Percentiles rank a stretch among this genome's conserved stretches.
Evolutionary conservation across 495 filamentous ascomycete species (phyloP).

Genomic region (Darksidea phi): DNA sequence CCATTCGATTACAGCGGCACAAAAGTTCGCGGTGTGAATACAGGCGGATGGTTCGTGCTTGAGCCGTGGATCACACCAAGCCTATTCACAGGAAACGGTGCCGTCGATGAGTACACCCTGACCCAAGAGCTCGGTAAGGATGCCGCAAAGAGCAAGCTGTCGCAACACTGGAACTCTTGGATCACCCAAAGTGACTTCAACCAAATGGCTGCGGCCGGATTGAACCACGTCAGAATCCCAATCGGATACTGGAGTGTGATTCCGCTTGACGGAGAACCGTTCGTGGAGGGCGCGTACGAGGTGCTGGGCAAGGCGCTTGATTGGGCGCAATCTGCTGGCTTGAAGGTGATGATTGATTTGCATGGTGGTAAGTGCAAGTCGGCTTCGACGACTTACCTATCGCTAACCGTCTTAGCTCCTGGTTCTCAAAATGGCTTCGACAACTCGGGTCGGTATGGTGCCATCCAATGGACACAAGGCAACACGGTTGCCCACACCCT

Average conservation of each 20-base stretch:
- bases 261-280: conserved; percentile 61
- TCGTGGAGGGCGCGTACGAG: conserved; percentile 69
- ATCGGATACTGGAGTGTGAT: conserved; percentile 75
- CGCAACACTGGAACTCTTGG: conserved; percentile 51
- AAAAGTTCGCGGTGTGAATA: conserved; percentile 51
- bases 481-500: conserved; percentile 42
- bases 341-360: conserved; percentile 70
- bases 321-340: conserved; percentile 63
- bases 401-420: conserved; percentile 28
- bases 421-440: conserved; percentile 48
- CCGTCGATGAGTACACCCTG: conserved; percentile 45
- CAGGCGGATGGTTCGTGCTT: conserved; percentile 53
- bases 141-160: conserved; percentile 39
- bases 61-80: conserved; percentile 53
- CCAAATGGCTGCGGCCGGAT: conserved; percentile 61
- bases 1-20: conserved; percentile 42
- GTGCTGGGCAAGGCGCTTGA: conserved; percentile 63
- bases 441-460: conserved; percentile 41
- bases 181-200: conserved; percentile 67
- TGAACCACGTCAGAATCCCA: conserved; percentile 78
- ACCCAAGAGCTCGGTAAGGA: conserved; percentile 39
- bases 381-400: neutral
- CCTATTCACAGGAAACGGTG: conserved; percentile 45
- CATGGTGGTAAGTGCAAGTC: conserved; percentile 58
- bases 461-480: conserved; percentile 44